These are phyloP conservation scores for Rhodotorula graminis DNA, from an alignment of 768 basidiomycete species.

Conservation along the genomic window DNA sequence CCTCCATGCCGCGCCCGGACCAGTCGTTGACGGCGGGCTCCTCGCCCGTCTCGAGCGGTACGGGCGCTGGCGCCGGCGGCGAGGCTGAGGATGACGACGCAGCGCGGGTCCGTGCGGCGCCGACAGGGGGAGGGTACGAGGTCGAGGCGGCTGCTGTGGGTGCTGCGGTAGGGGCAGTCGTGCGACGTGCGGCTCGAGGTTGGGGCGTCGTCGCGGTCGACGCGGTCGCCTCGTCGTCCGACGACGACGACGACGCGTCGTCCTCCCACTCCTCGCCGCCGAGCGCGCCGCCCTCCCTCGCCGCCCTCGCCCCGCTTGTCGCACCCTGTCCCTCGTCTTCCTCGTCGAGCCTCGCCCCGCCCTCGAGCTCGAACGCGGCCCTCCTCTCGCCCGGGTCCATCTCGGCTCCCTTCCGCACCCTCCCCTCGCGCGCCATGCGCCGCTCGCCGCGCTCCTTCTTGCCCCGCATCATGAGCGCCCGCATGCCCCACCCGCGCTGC, in stretches of 20 bases:
- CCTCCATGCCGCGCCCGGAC: neutral
- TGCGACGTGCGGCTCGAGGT: too few relatives aligned
- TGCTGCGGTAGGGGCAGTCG: too few relatives aligned
- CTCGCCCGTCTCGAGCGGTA: neutral
- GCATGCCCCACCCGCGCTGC: conserved; percentile 29
- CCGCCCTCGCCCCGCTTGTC: conserved; percentile 2
- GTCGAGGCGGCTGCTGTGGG: neutral
- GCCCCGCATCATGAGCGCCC: conserved; percentile 29
- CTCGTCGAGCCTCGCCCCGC: conserved; percentile 21
- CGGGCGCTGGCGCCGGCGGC: neutral
- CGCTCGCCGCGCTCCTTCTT: conserved; percentile 34
- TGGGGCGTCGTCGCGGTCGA: neutral
- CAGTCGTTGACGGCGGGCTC: neutral
- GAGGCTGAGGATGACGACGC: too few relatives aligned
- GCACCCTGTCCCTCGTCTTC: conserved; percentile 4
- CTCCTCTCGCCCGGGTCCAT: conserved; percentile 19
- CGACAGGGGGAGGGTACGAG: too few relatives aligned
- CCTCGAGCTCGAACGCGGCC: conserved; percentile 31
- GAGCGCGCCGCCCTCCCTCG: neutral
- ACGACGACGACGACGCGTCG: neutral
- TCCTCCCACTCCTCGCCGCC: neutral
- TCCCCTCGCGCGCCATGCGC: conserved; percentile 9
- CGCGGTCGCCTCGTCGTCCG: neutral
- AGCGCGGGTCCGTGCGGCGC: neutral
- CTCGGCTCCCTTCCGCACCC: conserved; percentile 20